Conservation (phyloP, 2,329 filamentous ascomycete genomes). For the Dothidotthia symphoricarpi region DNA sequence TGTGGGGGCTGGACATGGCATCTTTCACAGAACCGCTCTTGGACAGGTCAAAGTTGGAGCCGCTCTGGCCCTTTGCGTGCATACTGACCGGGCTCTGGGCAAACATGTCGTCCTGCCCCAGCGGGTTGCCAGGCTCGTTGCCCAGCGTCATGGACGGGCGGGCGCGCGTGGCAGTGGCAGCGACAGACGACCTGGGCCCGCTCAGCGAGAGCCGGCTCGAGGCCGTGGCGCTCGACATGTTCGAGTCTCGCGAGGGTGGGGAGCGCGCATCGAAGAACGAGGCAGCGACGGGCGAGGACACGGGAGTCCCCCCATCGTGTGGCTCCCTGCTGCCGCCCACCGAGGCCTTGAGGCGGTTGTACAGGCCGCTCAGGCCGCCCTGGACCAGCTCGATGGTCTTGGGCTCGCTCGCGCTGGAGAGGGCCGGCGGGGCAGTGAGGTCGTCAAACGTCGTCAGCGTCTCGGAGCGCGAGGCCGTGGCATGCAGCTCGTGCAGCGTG, state of each 20-base stretch:
- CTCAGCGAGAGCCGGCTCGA: conserved; percentile 35
- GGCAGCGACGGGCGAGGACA: conserved; percentile 39
- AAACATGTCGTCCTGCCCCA: conserved; percentile 28
- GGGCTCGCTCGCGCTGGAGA: conserved; percentile 60
- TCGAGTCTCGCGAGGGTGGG: conserved; percentile 38
- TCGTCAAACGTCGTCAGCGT: conserved; percentile 92
- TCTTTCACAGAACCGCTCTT: conserved; percentile 18
- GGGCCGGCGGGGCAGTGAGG: conserved; percentile 68
- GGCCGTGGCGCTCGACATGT: conserved; percentile 27
- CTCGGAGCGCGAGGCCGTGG: conserved; percentile 78
- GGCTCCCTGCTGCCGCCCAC: conserved; percentile 61
- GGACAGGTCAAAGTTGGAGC: conserved; percentile 18
- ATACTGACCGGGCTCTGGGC: conserved; percentile 28
- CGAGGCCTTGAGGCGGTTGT: conserved; percentile 78
- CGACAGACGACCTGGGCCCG: conserved; percentile 30
- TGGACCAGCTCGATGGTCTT: conserved; percentile 75
- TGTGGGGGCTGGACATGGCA: conserved; percentile 9
- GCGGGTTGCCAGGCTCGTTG: conserved; percentile 18
- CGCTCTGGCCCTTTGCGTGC: conserved; percentile 22
- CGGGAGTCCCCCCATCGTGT: conserved; percentile 30
- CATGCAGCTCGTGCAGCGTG: conserved; percentile 80
- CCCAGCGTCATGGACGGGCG: conserved; percentile 27
- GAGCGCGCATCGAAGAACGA: conserved; percentile 39
- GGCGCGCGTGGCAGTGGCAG: conserved; percentile 27
- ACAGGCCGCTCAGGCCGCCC: conserved; percentile 83